Evolutionary conservation across 2,329 filamentous ascomycete genomes (phyloP).

Genomic region (Arthroderma sp.): DNA sequence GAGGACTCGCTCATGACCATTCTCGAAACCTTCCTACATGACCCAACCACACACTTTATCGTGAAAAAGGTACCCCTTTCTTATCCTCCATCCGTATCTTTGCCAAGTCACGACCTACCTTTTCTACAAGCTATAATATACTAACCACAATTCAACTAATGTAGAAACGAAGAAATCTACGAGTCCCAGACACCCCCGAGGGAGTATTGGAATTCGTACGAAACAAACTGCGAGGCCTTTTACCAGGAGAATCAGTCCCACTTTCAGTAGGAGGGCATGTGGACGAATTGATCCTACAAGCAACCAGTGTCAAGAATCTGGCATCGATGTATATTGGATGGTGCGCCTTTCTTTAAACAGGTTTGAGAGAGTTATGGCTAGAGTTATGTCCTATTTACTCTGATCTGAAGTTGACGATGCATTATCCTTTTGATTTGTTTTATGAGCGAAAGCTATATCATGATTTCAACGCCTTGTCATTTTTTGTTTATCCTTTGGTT

Average conservation of each 20-base stretch:
- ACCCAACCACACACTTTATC: conserved; percentile 87
- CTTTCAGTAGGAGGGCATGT: conserved; percentile 93
- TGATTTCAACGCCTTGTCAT: neutral
- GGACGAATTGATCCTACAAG: conserved; percentile 83
- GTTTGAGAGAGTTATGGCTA: neutral
- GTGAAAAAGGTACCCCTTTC: conserved; percentile 45
- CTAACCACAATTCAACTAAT: neutral
- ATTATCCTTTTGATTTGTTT: too few species aligned
- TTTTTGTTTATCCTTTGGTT: neutral
- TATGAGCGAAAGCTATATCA: too few species aligned
- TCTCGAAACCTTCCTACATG: conserved; percentile 90
- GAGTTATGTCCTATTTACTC: too few species aligned
- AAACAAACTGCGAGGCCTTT: conserved; percentile 70
- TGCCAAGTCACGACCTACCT: neutral
- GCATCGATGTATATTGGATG: conserved; percentile 96
- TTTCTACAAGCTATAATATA: neutral
- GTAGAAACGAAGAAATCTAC: conserved; percentile 39
- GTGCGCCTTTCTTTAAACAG: conserved; percentile 24
- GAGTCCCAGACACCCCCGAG: conserved; percentile 52
- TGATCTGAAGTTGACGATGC: too few species aligned
- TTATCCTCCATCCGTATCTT: neutral
- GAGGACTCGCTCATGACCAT: conserved; percentile 97
- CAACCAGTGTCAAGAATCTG: conserved; percentile 65
- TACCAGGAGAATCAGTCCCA: conserved; percentile 80
- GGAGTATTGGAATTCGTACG: conserved; percentile 83